Conservation (phyloP, 78 protist genomes). For the Speleostelium caveatum region DNA sequence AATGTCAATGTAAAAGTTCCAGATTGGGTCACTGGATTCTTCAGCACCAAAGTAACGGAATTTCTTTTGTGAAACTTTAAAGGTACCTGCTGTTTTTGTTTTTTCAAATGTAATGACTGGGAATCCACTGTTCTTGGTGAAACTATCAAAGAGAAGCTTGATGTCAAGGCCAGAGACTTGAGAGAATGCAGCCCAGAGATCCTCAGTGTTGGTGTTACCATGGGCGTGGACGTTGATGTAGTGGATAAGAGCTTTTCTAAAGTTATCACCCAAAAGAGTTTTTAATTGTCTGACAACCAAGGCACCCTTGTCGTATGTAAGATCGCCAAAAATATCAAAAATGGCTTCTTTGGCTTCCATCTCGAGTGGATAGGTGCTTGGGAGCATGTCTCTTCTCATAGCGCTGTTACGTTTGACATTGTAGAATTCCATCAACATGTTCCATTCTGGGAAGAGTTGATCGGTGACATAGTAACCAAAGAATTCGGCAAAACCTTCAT, state of each 20-base stretch:
- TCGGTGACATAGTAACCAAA: conserved; percentile 80
- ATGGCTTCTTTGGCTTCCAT: conserved; percentile 32
- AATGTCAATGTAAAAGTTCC: conserved; percentile 22
- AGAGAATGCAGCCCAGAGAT: conserved; percentile 90
- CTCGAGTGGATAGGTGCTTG: conserved; percentile 89
- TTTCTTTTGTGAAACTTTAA: conserved; percentile 22
- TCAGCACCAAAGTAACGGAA: not conserved
- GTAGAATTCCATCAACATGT: conserved; percentile 76
- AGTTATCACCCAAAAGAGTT: conserved; percentile 82
- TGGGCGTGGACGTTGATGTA: conserved; percentile 80
- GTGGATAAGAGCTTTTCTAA: conserved; percentile 76
- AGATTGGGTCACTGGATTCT: conserved; percentile 7
- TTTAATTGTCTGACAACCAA: conserved; percentile 86
- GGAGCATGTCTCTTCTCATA: conserved; percentile 81
- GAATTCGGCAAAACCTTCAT: conserved; percentile 89
- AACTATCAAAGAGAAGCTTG: conserved; percentile 85
- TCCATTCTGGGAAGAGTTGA: conserved; percentile 91
- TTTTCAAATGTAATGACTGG: conserved; percentile 84
- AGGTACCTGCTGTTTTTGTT: not conserved
- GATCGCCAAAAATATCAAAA: conserved; percentile 93
- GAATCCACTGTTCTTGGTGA: conserved; percentile 87
- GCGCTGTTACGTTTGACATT: conserved; percentile 9
- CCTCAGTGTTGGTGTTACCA: conserved; percentile 86
- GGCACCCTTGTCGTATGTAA: conserved; percentile 85
- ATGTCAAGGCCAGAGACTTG: conserved; percentile 32